Evolutionary conservation across 352 stramenopile genomes (phyloP).

Genomic region (Lagenidium giganteum): DNA sequence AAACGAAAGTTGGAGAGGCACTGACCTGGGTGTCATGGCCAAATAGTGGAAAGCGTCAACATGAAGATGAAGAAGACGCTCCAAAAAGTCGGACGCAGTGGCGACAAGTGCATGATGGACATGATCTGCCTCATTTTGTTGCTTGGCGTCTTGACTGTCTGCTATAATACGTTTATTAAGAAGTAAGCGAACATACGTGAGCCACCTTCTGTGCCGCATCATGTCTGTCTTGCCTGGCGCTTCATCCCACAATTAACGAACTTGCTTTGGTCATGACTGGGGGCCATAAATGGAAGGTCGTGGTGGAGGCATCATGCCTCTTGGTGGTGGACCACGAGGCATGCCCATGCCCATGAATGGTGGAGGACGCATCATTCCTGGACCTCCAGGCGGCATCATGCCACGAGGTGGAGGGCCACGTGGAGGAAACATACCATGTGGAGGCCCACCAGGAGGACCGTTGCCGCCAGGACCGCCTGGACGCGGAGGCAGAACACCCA

Average conservation of each 20-base stretch:
- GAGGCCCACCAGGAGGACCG: constrained; percentile 27
- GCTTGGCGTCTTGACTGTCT: constrained; percentile 74
- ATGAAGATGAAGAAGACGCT: constrained; percentile 85
- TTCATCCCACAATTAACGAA: too few species aligned
- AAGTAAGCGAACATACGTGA: too few species aligned
- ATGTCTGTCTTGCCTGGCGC: neutral
- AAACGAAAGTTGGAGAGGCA: neutral
- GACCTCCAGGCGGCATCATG: constrained; percentile 58
- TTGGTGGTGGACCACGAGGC: constrained; percentile 37
- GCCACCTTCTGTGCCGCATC: too few species aligned
- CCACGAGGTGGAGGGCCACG: constrained; percentile 59
- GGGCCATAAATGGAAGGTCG: constrained; percentile 73
- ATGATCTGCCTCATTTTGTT: constrained; percentile 87
- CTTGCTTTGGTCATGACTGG: constrained; percentile 39
- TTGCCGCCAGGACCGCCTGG: constrained; percentile 8
- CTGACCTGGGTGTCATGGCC: neutral
- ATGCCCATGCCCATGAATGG: constrained; percentile 44
- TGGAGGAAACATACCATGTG: constrained; percentile 49
- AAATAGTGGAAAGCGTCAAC: constrained; percentile 76
- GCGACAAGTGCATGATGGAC: constrained; percentile 87
- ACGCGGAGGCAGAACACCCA: constrained; percentile 44
- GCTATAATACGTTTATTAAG: constrained; percentile 90
- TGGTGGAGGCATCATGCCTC: constrained; percentile 31
- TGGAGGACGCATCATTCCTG: constrained; percentile 67
- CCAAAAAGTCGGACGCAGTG: constrained; percentile 57